phyloP scores from a whole-genome alignment of 2,329 filamentous ascomycete species.

The Thelonectria rubi region DNA sequence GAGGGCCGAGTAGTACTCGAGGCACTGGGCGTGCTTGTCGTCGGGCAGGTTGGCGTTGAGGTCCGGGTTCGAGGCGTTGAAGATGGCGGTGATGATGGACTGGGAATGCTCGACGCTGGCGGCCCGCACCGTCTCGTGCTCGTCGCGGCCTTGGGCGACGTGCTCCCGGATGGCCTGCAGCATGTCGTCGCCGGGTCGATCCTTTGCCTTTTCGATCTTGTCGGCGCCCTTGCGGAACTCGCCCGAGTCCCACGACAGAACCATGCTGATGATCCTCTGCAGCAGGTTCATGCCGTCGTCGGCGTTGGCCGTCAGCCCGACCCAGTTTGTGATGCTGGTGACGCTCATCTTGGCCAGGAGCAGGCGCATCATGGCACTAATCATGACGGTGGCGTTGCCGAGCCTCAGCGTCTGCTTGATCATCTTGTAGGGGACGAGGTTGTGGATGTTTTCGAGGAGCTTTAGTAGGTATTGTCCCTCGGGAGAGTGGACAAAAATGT shows the following conservation, averaged over 20 bases:
- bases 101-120: constrained; percentile 59
- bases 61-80: constrained; percentile 61
- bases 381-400: constrained; percentile 84
- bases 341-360: constrained; percentile 82
- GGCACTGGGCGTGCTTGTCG: constrained; percentile 68
- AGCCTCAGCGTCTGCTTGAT: constrained; percentile 78
- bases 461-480: constrained; percentile 79
- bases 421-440: constrained; percentile 75
- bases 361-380: constrained; percentile 76
- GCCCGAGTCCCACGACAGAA: constrained; percentile 75
- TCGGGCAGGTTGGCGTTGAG: constrained; percentile 61
- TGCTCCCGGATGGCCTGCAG: constrained; percentile 69
- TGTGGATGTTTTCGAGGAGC: constrained; percentile 74
- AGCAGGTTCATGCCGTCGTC: constrained; percentile 85
- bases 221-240: constrained; percentile 74
- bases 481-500: constrained; percentile 75
- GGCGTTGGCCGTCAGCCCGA: constrained; percentile 74
- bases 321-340: constrained; percentile 79
- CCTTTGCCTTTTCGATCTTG: constrained; percentile 70
- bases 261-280: constrained; percentile 78
- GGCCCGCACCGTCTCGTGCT: constrained; percentile 68
- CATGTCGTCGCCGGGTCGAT: constrained; percentile 66
- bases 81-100: constrained; percentile 74
- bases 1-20: constrained; percentile 76
- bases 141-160: constrained; percentile 59